phyloP scores from a whole-genome alignment of 2,329 filamentous ascomycete genomes.

The Beauveria sp. region DNA sequence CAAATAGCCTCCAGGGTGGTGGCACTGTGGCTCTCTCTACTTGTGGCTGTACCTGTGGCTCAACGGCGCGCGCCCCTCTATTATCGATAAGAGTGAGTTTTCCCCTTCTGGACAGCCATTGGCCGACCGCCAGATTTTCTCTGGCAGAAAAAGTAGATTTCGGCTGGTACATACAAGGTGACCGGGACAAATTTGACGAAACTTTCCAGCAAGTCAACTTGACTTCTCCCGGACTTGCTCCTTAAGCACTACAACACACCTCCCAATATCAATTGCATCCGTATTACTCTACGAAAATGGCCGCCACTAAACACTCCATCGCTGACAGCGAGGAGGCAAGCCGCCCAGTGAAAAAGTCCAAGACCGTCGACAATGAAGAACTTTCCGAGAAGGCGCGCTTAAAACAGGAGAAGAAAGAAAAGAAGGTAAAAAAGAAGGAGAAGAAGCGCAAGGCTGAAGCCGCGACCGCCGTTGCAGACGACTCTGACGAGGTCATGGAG shows the following conservation, averaged over 20 bases:
- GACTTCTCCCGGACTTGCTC: background rate
- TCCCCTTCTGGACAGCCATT: conserved; percentile 2
- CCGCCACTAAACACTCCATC: conserved; percentile 33
- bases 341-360: conserved; percentile 33
- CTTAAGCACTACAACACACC: background rate
- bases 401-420: conserved; percentile 36
- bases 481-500: conserved; percentile 20
- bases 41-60: conserved; percentile 10
- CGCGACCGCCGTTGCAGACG: conserved; percentile 16
- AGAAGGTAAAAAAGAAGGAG: conserved; percentile 25
- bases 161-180: background rate
- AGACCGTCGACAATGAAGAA: conserved; percentile 24
- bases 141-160: too few species aligned
- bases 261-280: background rate
- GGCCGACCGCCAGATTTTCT: conserved; percentile 11
- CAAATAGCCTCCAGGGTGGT: background rate
- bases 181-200: background rate
- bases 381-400: conserved; percentile 23
- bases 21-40: background rate
- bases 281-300: conserved; percentile 22
- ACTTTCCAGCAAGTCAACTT: background rate
- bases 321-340: conserved; percentile 27
- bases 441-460: conserved; percentile 23
- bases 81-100: conserved; percentile 28
- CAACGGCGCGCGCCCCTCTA: background rate